These are phyloP conservation scores for Letharia columbiana DNA, from an alignment of 495 filamentous ascomycete genomes.

Conservation along the genomic window DNA sequence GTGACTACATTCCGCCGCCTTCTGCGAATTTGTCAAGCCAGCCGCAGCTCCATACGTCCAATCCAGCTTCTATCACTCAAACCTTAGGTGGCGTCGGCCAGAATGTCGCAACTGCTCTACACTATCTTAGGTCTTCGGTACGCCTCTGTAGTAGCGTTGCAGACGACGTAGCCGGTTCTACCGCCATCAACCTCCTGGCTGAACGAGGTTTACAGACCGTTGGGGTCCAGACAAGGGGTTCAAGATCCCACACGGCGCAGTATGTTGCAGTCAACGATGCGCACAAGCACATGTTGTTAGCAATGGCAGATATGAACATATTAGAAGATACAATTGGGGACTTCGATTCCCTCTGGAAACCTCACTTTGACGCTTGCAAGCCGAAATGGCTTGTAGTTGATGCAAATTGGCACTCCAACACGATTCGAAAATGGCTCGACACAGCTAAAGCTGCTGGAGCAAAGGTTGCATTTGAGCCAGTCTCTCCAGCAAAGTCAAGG, in stretches of 20 bases:
- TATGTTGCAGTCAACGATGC: slow-evolving; percentile 85
- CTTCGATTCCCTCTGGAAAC: slow-evolving; percentile 50
- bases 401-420: slow-evolving; percentile 64
- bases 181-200: slow-evolving; percentile 54
- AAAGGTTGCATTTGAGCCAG: slow-evolving; percentile 81
- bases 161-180: slow-evolving; percentile 66
- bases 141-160: slow-evolving; percentile 69
- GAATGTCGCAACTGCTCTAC: slow-evolving; percentile 78
- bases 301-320: slow-evolving; percentile 93
- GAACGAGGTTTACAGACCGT: slow-evolving; percentile 52
- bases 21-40: slow-evolving; percentile 25
- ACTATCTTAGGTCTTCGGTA: slow-evolving; percentile 48
- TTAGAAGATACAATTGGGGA: slow-evolving; percentile 46
- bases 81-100: slow-evolving; percentile 89
- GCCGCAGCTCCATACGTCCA: slow-evolving; percentile 72
- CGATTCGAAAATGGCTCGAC: slow-evolving; percentile 53
- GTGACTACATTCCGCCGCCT: slow-evolving; percentile 54
- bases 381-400: slow-evolving; percentile 74
- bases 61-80: slow-evolving; percentile 69
- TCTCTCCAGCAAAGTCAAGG: slow-evolving; percentile 66
- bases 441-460: slow-evolving; percentile 45
- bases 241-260: slow-evolving; percentile 62
- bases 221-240: slow-evolving; percentile 50
- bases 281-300: slow-evolving; percentile 70
- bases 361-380: slow-evolving; percentile 43